Evolutionary conservation across 148 eudicot genomes (phyloP), one percentile per base, ranked within the genome.

Genomic region (Silene conica): DNA sequence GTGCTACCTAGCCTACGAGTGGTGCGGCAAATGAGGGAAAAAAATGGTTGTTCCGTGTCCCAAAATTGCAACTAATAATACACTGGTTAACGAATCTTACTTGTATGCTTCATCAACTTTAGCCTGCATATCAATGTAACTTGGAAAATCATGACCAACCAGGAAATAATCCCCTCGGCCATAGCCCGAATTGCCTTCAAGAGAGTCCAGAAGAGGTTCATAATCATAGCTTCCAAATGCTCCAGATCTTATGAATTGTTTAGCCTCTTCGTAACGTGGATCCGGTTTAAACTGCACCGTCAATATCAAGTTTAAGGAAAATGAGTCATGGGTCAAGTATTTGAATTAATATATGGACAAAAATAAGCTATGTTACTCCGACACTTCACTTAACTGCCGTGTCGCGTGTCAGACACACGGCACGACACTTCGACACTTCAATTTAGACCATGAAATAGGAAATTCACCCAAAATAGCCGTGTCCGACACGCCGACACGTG

Each of bases 171-270:
- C 99, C 31, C 96, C 97, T 72, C 97, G 91, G 11, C 97, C 97
- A 78, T 70, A 95, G 31, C 99, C 99, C 22, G 97, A 79, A 73
- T 92, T 78, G 8, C 99, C 99, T 81, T 95, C 99, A 56, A 95
- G 88, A 7, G 99, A 92, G 5, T 95, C 99, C 0, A 95, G 92
- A 67, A 95, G 97, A 63, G 99, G 92, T 75, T 92, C 87, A 73
- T 92, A 95, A 81, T 95, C 99, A 67, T 95, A 95, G 87, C 82
- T 90, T 71, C 99, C 99, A 82, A 92, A 95, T 74, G 93, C 96
- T 81, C 97, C 97, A 57, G 96, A 86, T 83, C 91, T 90, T 63
- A 95, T 85, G 76, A 82, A 89, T 50, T 90, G 85, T 76, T 89
- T 95, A 70, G 96, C 97, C 82, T 95, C 99, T 81, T 93, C 98